Percentiles rank a stretch among this genome's conserved stretches.
phyloP scores from a whole-genome alignment of 2,329 filamentous ascomycete species.

The Drechslera avenae region DNA sequence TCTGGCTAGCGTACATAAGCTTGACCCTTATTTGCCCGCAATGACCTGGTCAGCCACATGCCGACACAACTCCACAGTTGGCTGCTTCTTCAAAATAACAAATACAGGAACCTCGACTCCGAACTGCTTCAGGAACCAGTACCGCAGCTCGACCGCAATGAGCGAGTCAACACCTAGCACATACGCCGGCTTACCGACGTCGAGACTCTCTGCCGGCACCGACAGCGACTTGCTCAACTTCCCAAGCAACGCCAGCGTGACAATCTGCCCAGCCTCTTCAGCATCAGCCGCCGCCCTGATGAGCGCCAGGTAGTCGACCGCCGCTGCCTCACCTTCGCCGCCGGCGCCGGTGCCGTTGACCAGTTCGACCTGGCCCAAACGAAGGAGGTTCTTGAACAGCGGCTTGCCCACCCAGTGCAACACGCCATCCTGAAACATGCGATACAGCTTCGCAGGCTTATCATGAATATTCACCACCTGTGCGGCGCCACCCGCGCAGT shows the following conservation, averaged over 20 bases:
- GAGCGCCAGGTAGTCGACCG: conserved; percentile 11
- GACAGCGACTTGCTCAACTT: conserved; percentile 15
- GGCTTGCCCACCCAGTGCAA: conserved; percentile 12
- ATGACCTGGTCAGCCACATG: too few species aligned
- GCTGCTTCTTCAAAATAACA: conserved; percentile 22
- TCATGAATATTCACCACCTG: conserved; percentile 13
- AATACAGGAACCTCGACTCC: conserved; percentile 24
- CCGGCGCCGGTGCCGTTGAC: too few species aligned
- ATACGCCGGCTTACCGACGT: conserved; percentile 9
- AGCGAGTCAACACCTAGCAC: conserved; percentile 31
- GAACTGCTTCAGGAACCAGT: conserved; percentile 25
- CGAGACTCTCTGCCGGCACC: conserved; percentile 10
- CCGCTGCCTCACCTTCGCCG: conserved; percentile 1
- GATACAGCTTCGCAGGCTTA: conserved; percentile 11
- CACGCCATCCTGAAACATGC: conserved; percentile 12
- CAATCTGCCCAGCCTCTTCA: conserved; percentile 12
- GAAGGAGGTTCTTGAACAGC: conserved; percentile 12
- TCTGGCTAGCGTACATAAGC: too few species aligned
- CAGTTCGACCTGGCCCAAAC: conserved; percentile 11
- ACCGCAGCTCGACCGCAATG: conserved; percentile 30
- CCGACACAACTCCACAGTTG: too few species aligned
- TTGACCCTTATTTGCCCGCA: too few species aligned
- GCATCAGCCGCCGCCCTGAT: conserved; percentile 8
- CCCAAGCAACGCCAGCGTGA: conserved; percentile 8
- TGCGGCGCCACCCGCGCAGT: conserved; percentile 2